Base-by-base conservation (phyloP, 2,329 filamentous ascomycete genomes). In the Aspergillus clavatus region DNA sequence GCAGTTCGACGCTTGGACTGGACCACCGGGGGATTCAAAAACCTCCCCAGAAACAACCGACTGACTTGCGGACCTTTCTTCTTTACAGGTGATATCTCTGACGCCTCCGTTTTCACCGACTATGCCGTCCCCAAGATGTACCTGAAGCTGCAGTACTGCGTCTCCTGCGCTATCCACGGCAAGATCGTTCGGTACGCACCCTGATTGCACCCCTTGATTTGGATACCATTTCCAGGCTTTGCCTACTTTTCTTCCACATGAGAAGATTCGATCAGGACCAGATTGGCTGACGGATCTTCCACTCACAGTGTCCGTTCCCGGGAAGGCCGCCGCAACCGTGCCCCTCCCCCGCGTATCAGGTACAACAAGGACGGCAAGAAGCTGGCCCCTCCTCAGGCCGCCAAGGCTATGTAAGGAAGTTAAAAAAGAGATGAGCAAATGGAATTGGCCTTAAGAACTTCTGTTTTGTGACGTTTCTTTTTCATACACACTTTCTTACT, bases 341-440 rank as follows among this genome's bases (percentile, higher is more conserved):
- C 91, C 68, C 94, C 93, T 68, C 93, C 93, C 64, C 93, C 93
- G 71, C 84, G 93, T 72, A 90, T 98, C 69, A 83, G 93, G 69
- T 98, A 95, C 89, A 98, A 98, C 87, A 96, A 97, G 86, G 93
- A 98, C 72, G 91, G 90, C 82, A 98, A 98, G 89, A 98, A 98
- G 87, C 84, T 98, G 73, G 86, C 84, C 74, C 89, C 91, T 61
- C 86, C 86, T 71, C 84, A 89, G 77, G 78, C 79, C 62, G 79
- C 81, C 68, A 88, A 87, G 79, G 77, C 78, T 59, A 54, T 62
- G 56, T 69, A 68, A 67, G 57, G 60, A 60, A 59, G 54, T 51
- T 50, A 51, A 56, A 58, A 51, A 53, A 61, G 56, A 58, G 59
- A 61, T 60, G 59, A 60, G 58, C 31, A 65, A 63, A 63, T 62